Conservation (phyloP, 345 rosid species). For the Brassica carinata region DNA sequence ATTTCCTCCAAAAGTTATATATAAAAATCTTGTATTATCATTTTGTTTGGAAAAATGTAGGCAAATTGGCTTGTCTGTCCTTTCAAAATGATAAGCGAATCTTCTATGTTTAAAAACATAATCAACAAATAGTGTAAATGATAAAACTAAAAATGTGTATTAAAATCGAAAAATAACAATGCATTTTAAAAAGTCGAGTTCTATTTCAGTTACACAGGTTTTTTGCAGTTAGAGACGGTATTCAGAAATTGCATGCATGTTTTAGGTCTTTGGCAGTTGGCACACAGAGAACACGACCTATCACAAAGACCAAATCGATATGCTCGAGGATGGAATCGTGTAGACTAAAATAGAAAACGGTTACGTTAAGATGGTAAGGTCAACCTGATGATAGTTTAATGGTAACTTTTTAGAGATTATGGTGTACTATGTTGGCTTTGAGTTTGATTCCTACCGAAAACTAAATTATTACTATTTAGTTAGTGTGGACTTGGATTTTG, state of each 20-base stretch:
- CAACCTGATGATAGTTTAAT: too few species aligned
- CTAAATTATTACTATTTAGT: too few species aligned
- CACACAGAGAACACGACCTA: conserved; percentile 20
- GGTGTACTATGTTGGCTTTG: too few species aligned
- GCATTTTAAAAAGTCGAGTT: not conserved
- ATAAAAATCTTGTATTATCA: not conserved
- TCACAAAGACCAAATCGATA: conserved; percentile 29
- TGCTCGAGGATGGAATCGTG: conserved; percentile 13
- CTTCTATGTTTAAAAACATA: not conserved
- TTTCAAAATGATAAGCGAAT: conserved; percentile 7
- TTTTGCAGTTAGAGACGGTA: not conserved
- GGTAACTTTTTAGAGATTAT: too few species aligned
- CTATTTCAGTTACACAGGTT: not conserved
- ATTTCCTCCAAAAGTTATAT: not conserved
- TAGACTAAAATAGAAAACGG: not conserved
- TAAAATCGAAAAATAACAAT: not conserved
- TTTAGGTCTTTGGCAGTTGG: conserved; percentile 9
- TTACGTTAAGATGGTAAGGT: not conserved
- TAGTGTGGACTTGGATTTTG: too few species aligned
- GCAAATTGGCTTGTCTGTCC: not conserved
- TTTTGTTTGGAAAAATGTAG: conserved; percentile 18
- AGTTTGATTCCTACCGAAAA: too few species aligned
- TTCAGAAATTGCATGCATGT: conserved; percentile 16
- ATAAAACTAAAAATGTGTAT: not conserved
- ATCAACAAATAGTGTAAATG: not conserved